Percentiles rank a stretch among this genome's conserved stretches.
Conservation (phyloP, 2,329 filamentous ascomycete genomes). For the Nothophaeocryptopus gaeumannii region DNA sequence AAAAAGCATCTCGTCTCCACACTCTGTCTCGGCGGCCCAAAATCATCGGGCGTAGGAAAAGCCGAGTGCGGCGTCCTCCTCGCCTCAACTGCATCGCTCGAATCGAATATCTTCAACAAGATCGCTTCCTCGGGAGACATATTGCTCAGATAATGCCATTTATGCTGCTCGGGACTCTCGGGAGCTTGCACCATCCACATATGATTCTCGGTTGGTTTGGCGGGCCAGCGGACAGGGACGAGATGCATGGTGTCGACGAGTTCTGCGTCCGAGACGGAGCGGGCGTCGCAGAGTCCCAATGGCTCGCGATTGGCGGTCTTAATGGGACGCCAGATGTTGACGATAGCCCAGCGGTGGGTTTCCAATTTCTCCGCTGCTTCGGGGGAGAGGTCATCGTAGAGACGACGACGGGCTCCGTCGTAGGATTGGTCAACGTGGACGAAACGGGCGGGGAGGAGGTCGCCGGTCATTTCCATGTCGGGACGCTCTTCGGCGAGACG, state of each 20-base stretch:
- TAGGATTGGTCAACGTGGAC: constrained; percentile 12
- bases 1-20: constrained; percentile 9
- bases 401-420: constrained; percentile 4
- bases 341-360: constrained; percentile 13
- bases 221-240: constrained; percentile 7
- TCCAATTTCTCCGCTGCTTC: constrained; percentile 4
- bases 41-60: constrained; percentile 6
- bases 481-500: background rate
- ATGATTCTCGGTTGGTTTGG: background rate
- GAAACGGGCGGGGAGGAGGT: constrained; percentile 3
- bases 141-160: constrained; percentile 9
- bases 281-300: constrained; percentile 7
- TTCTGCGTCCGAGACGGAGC: constrained; percentile 9
- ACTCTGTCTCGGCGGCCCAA: constrained; percentile 5
- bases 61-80: constrained; percentile 8
- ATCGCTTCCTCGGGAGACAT: constrained; percentile 7
- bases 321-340: constrained; percentile 14
- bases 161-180: constrained; percentile 4
- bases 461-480: constrained; percentile 11
- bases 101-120: constrained; percentile 11
- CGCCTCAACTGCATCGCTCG: constrained; percentile 3
- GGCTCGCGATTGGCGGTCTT: constrained; percentile 7
- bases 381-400: constrained; percentile 3
- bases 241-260: constrained; percentile 12
- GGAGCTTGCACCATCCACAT: constrained; percentile 6